phyloP scores from a whole-genome alignment of 176 grass and related monocot genomes.

The Bothriochloa decipiens region DNA sequence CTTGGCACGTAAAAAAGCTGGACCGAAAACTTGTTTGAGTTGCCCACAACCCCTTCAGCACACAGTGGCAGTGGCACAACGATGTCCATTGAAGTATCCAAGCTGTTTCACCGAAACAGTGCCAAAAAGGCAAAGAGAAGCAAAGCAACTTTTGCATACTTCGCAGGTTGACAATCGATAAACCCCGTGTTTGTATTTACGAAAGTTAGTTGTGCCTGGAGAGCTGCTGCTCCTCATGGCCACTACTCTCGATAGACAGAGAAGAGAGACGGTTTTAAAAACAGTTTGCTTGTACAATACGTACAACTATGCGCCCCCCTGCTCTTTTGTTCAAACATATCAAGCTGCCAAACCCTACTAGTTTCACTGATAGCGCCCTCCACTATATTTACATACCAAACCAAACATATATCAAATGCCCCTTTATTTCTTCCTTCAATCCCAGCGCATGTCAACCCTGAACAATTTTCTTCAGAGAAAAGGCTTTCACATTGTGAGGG shows the following conservation, averaged over 20 bases:
- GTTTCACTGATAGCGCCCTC: conserved; percentile 59
- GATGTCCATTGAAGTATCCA: neutral
- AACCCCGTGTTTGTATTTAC: neutral
- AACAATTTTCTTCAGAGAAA: conserved; percentile 23
- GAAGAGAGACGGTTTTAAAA: conserved; percentile 25
- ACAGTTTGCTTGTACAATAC: conserved; percentile 38
- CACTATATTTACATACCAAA: conserved; percentile 49
- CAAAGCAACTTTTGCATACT: conserved; percentile 32
- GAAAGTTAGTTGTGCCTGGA: neutral
- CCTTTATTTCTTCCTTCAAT: conserved; percentile 24
- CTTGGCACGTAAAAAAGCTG: neutral
- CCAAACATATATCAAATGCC: conserved; percentile 32
- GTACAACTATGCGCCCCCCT: conserved; percentile 13
- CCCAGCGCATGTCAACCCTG: conserved; percentile 44
- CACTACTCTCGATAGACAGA: neutral
- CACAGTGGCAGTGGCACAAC: neutral
- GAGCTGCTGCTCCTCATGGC: conserved; percentile 22
- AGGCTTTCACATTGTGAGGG: conserved; percentile 41
- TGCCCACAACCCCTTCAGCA: conserved; percentile 27
- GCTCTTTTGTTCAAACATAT: conserved; percentile 54
- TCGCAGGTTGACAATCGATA: conserved; percentile 48
- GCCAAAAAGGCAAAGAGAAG: neutral
- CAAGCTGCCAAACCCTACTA: conserved; percentile 66
- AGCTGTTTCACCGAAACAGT: conserved; percentile 39
- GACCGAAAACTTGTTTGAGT: conserved; percentile 33